Conservation (phyloP, 2,329 filamentous ascomycete species). For the Verticillium albo-atrum region DNA sequence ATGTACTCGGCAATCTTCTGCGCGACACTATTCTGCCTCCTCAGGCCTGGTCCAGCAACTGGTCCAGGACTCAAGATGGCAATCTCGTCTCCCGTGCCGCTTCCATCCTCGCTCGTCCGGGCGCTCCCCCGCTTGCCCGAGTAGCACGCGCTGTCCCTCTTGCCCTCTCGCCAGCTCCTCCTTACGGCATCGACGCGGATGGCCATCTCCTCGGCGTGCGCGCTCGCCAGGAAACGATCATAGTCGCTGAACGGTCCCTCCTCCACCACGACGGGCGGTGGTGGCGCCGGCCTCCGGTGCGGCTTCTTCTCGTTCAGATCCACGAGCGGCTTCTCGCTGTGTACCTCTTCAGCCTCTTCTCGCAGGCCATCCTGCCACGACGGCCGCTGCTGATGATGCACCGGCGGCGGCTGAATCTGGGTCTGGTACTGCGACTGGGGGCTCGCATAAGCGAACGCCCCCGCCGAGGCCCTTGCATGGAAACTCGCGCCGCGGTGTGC, state of each 20-base stretch:
- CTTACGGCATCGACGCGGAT: constrained; percentile 10
- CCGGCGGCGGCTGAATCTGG: not conserved
- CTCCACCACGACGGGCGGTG: not conserved
- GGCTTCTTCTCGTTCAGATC: not conserved
- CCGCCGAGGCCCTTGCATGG: not conserved
- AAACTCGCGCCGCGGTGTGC: not conserved
- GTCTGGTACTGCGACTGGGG: not conserved
- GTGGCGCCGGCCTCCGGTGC: not conserved
- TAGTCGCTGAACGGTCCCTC: constrained; percentile 14
- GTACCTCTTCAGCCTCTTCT: not conserved
- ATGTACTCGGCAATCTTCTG: constrained; percentile 46
- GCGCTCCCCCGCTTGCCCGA: constrained; percentile 7
- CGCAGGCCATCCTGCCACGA: not conserved
- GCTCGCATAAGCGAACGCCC: not conserved
- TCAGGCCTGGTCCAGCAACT: constrained; percentile 4
- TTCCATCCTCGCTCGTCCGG: constrained; percentile 6
- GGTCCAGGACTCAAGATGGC: not conserved
- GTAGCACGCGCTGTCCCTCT: constrained; percentile 9
- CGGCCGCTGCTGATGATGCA: not conserved
- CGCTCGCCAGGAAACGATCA: constrained; percentile 20
- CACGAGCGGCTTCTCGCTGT: not conserved
- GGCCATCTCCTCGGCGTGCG: constrained; percentile 18
- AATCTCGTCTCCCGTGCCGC: not conserved
- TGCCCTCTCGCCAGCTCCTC: constrained; percentile 10
- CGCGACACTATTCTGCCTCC: constrained; percentile 25